Conservation (phyloP, 257 asterid genomes). For the Ophiorrhiza pumila region DNA sequence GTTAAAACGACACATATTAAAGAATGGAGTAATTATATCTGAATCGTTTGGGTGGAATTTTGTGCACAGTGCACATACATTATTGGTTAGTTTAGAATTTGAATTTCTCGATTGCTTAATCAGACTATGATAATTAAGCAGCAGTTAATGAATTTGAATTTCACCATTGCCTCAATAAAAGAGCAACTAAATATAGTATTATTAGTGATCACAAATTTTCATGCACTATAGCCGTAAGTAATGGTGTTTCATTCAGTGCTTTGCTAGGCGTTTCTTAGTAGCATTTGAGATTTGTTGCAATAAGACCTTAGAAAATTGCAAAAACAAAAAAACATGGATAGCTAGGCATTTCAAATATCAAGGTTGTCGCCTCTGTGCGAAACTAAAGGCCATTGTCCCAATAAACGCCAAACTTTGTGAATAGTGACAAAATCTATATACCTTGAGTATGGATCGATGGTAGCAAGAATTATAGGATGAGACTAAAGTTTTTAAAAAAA, state of each 20-base stretch:
- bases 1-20: no score
- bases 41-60: no score
- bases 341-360: conserved; percentile 35
- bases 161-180: not conserved
- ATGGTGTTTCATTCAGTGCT: conserved; percentile 16
- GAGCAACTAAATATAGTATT: not conserved
- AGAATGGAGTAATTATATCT: not conserved
- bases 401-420: conserved; percentile 27
- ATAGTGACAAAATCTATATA: conserved; percentile 8
- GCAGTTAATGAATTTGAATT: conserved; percentile 9
- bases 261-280: not conserved
- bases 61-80: not conserved
- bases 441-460: conserved; percentile 7
- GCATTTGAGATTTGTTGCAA: not conserved
- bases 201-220: conserved; percentile 3
- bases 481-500: conserved; percentile 6
- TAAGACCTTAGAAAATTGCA: not conserved
- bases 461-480: not conserved
- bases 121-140: not conserved
- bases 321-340: conserved; percentile 5
- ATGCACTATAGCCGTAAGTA: not conserved
- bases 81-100: not conserved
- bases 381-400: conserved; percentile 36
- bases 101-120: not conserved
- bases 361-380: conserved; percentile 40